Evolutionary conservation across 129 eudicot genomes (phyloP).

Genomic region (Scalesia atractyloides): DNA sequence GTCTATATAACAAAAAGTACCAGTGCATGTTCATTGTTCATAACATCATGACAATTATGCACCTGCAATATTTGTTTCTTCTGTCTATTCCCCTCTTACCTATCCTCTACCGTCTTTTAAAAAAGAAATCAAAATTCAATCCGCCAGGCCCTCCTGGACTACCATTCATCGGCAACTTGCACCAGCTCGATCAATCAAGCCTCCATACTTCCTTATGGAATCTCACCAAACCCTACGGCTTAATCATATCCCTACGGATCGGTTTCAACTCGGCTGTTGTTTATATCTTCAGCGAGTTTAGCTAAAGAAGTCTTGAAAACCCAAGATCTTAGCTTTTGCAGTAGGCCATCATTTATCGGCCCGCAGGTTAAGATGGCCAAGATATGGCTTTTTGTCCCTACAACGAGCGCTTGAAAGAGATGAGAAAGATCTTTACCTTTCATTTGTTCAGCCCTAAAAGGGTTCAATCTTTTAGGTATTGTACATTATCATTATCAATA

Average conservation of each 20-base stretch:
- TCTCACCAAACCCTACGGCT: slow-evolving; percentile 40
- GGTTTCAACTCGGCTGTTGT: slow-evolving; percentile 34
- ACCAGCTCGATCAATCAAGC: slow-evolving; percentile 24
- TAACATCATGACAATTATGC: neutral
- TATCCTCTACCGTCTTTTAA: slow-evolving; percentile 11
- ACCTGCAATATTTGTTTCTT: neutral
- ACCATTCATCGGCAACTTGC: slow-evolving; percentile 46
- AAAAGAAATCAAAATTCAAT: neutral
- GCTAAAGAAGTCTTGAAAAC: slow-evolving; percentile 31
- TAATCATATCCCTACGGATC: slow-evolving; percentile 22
- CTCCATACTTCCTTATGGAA: slow-evolving; percentile 24
- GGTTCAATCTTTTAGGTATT: slow-evolving; percentile 28
- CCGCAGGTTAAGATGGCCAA: slow-evolving; percentile 18
- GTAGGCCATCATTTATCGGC: slow-evolving; percentile 26
- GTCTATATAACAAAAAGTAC: no score
- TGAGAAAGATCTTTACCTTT: slow-evolving; percentile 31
- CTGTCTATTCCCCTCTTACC: neutral
- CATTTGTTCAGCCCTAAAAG: slow-evolving; percentile 31
- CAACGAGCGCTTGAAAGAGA: slow-evolving; percentile 32
- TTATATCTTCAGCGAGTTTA: slow-evolving; percentile 33
- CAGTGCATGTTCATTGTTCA: no score
- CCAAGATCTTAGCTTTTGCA: slow-evolving; percentile 39
- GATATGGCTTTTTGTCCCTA: slow-evolving; percentile 36
- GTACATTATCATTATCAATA: no score
- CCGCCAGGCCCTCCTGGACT: slow-evolving; percentile 48